phyloP scores from a whole-genome alignment of 345 rosid genomes.

The Anastatica hierochuntica region DNA sequence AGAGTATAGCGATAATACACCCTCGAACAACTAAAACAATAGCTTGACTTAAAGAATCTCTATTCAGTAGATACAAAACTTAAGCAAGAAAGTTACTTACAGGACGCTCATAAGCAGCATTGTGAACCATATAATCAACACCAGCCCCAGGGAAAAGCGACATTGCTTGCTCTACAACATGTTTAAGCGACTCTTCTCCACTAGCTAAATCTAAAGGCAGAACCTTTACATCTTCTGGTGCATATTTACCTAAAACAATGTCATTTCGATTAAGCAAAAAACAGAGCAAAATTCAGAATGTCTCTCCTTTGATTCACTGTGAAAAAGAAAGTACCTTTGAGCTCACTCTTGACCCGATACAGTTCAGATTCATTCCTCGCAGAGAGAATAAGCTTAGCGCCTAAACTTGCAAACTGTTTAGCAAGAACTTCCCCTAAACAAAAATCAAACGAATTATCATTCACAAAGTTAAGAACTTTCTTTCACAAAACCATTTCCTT shows the following conservation, averaged over 20 bases:
- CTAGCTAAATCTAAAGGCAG: constrained; percentile 83
- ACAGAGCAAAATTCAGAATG: neutral
- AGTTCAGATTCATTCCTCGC: constrained; percentile 70
- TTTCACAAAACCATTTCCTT: no score
- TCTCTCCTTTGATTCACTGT: neutral
- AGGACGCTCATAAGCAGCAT: constrained; percentile 93
- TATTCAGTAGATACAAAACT: neutral
- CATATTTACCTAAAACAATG: constrained; percentile 55
- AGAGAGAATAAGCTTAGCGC: constrained; percentile 89
- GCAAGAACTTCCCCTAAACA: constrained; percentile 74
- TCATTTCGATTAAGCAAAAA: neutral
- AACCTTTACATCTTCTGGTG: constrained; percentile 59
- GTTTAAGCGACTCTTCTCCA: constrained; percentile 54
- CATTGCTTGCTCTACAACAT: constrained; percentile 67
- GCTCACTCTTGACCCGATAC: constrained; percentile 63
- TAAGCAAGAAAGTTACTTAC: constrained; percentile 32
- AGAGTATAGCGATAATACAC: neutral
- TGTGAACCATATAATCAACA: constrained; percentile 78
- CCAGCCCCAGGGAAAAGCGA: constrained; percentile 56
- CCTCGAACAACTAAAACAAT: no score
- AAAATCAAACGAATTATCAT: constrained; percentile 4
- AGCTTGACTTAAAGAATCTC: neutral
- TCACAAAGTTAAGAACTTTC: neutral
- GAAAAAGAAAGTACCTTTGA: constrained; percentile 45
- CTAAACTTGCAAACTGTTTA: constrained; percentile 68